Percentiles rank a stretch among this genome's conserved stretches.
Evolutionary conservation across 768 basidiomycete genomes (phyloP).

Genomic region (Tubosaeta sp.): DNA sequence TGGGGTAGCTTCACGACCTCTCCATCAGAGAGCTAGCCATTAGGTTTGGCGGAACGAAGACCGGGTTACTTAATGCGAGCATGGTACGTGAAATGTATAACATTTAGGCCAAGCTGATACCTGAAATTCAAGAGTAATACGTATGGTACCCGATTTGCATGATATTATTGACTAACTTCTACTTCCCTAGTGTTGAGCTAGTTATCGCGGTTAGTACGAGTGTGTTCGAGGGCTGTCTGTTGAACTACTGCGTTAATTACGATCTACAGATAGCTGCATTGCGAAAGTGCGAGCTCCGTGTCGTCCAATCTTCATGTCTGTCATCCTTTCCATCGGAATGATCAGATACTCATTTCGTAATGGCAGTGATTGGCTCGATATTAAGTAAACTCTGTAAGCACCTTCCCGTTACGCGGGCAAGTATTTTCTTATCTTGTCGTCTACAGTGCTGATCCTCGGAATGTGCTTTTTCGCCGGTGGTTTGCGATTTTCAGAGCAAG

Average conservation of each 20-base stretch:
- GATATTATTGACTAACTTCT: not conserved
- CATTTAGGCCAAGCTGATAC: slow-evolving; percentile 1
- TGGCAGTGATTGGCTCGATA: slow-evolving; percentile 75
- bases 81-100: slow-evolving; percentile 44
- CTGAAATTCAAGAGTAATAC: slow-evolving; percentile 52
- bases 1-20: slow-evolving; percentile 65
- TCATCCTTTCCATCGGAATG: slow-evolving; percentile 2
- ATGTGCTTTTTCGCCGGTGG: slow-evolving; percentile 93
- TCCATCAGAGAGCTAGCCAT: slow-evolving; percentile 68
- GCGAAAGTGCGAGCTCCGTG: slow-evolving; percentile 72
- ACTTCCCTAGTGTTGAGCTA: slow-evolving; percentile 46
- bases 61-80: slow-evolving; percentile 78
- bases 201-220: slow-evolving; percentile 61
- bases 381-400: slow-evolving; percentile 67
- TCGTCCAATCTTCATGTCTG: slow-evolving; percentile 79
- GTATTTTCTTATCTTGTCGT: slow-evolving; percentile 6
- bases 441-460: slow-evolving; percentile 70
- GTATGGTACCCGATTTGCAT: slow-evolving; percentile 37
- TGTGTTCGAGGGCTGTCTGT: not conserved
- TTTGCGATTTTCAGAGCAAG: slow-evolving; percentile 72
- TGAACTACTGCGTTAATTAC: not conserved
- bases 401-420: not conserved
- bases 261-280: slow-evolving; percentile 60
- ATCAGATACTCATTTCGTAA: slow-evolving; percentile 6
- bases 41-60: slow-evolving; percentile 71